A percentile compares a stretch with the other conserved stretches of the same genome.
Conservation (phyloP, 768 basidiomycete genomes). For the Mycena vitilis region DNA sequence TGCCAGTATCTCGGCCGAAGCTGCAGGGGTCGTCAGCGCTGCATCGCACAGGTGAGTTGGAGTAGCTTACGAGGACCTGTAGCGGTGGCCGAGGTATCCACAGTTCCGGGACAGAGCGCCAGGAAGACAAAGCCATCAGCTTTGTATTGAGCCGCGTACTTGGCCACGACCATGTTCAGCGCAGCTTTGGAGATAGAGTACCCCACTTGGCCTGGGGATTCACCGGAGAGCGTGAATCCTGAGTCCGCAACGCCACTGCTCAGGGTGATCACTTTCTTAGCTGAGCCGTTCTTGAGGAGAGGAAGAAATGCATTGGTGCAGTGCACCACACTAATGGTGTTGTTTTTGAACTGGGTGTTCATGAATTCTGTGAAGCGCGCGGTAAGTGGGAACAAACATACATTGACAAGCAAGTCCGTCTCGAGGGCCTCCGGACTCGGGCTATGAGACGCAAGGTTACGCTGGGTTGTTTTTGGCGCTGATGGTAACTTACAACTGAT, state of each 20-base stretch:
- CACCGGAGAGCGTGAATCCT: conserved; percentile 37
- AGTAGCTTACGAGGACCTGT: too few relatives aligned
- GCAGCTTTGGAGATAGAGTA: conserved; percentile 54
- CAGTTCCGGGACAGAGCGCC: conserved; percentile 51
- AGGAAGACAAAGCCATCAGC: conserved; percentile 51
- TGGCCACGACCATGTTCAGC: conserved; percentile 50
- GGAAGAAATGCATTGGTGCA: conserved; percentile 23
- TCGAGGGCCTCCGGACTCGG: neutral
- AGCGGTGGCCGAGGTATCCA: conserved; percentile 34
- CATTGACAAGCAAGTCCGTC: conserved; percentile 10
- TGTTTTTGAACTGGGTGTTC: neutral
- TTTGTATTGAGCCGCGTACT: conserved; percentile 47
- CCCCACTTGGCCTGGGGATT: conserved; percentile 25
- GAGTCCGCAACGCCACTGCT: conserved; percentile 45
- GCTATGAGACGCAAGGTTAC: neutral
- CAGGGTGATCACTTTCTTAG: conserved; percentile 51
- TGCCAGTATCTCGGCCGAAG: neutral
- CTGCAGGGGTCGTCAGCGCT: neutral
- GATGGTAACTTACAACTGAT: neutral
- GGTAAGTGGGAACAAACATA: neutral
- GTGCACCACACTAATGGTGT: conserved; percentile 13
- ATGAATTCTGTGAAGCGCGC: neutral
- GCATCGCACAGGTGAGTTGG: too few relatives aligned
- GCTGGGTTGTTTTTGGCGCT: neutral
- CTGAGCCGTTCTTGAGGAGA: conserved; percentile 30